Base-by-base conservation (phyloP, 768 basidiomycete species). In the Nidularia sp. region DNA sequence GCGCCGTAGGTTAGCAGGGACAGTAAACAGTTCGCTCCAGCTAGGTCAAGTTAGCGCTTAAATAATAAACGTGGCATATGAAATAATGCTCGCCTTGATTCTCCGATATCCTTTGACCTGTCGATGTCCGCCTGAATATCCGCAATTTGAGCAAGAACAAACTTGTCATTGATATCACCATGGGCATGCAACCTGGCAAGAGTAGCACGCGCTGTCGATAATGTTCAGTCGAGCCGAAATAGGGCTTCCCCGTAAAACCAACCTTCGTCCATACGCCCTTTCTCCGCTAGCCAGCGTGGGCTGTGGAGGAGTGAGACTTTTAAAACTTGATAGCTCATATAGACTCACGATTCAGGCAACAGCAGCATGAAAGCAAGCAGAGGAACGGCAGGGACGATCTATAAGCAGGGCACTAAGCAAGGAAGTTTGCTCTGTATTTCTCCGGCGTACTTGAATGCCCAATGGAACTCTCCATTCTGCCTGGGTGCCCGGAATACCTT, bases 231-330 rank as follows among this genome's bases (percentile, higher is more conserved):
- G 8, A 48, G 5, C n/a, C 6, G 43, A 15, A 34, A 32, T 3
- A 5, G 10, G 5, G 15, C 39, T 48, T 29, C 13, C 4, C 10
- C 18, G 18, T 9, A 6, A 22, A 10, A 56, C 59, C 3, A 52
- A 57, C 75, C 75, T 56, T 81, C 79, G 3, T 79, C 72, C 34
- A 73, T 60, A 5, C 77, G 68, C 6, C 77, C 79, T 47, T 77
- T 75, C 61, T 77, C 72, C 43, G 79, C 79, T 55, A 82, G 68
- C 73, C 77, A 84, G 8, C 81, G 72, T 1, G 80, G 78, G 7
- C 70, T 52, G 2, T 12, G 31, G 45, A 34, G 31, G 8, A 29
- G 29, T 8, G 4, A 43, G 18, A 8, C 7, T 22, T 25, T 36
- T 29, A 33, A 48, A 34, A 4, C 25, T 29, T 29, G 25, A 15